Evolutionary conservation across 495 filamentous ascomycete species (phyloP).

Genomic region (Xylaria nigripes): DNA sequence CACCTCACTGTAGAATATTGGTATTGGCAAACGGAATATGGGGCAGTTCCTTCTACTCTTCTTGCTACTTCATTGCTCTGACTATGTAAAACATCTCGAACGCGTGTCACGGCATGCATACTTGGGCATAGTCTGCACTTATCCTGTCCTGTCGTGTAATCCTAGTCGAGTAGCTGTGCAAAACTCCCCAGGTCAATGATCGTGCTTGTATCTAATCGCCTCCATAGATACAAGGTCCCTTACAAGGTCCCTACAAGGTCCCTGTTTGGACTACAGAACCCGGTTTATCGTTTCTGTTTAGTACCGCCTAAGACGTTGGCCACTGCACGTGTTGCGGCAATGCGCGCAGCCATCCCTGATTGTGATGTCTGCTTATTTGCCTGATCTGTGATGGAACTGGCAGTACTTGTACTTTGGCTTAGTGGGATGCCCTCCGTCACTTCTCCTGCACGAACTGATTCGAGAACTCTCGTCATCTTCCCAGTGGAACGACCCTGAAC

Average conservation of each 20-base stretch:
- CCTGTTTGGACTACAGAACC: background rate
- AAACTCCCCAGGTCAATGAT: background rate
- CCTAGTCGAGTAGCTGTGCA: background rate
- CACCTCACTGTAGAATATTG: too few relatives aligned
- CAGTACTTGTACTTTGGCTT: background rate
- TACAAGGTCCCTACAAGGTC: background rate
- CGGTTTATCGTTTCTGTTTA: background rate
- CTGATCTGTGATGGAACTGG: background rate
- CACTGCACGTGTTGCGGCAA: constrained; percentile 1
- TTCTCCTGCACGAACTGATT: background rate
- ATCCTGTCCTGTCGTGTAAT: background rate
- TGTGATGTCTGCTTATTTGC: background rate
- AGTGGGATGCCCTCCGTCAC: background rate
- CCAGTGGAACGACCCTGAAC: background rate
- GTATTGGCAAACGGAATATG: too few relatives aligned
- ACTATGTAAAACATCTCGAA: too few relatives aligned
- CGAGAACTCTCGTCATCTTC: background rate
- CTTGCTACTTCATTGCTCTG: too few relatives aligned
- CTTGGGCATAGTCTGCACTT: background rate
- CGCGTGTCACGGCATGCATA: background rate
- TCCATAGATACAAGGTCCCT: background rate
- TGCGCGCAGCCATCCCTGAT: background rate
- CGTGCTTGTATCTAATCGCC: background rate
- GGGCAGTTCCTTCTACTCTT: too few relatives aligned
- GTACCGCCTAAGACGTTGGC: background rate